Percentiles rank a stretch among this genome's conserved stretches.
phyloP scores from a whole-genome alignment of 148 eudicot genomes.

The Amaranthus cruentus region DNA sequence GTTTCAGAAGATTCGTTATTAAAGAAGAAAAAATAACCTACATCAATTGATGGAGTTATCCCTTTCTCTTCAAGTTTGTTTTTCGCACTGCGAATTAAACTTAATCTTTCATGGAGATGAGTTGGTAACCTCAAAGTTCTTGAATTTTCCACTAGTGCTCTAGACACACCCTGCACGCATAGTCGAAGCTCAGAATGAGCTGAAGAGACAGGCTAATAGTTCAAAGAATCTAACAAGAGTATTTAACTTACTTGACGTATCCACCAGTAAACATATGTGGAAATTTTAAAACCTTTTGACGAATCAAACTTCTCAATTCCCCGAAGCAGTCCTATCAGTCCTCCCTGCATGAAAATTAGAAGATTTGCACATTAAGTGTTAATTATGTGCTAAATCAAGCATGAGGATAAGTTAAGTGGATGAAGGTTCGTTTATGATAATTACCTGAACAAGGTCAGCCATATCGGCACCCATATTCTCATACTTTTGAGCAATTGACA shows the following conservation, averaged over 20 bases:
- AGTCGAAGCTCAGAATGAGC: conserved; percentile 9
- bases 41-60: conserved; percentile 74
- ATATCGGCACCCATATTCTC: conserved; percentile 72
- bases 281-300: conserved; percentile 90
- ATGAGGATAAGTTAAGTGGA: background rate
- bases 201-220: background rate
- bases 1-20: too few species aligned
- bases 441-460: conserved; percentile 93
- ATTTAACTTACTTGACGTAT: conserved; percentile 78
- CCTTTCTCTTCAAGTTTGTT: conserved; percentile 67
- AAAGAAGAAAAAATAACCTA: conserved; percentile 30
- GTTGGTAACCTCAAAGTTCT: conserved; percentile 78
- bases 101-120: conserved; percentile 79
- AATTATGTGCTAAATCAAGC: conserved; percentile 1
- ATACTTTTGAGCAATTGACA: conserved; percentile 78
- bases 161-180: conserved; percentile 76
- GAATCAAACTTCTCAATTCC: conserved; percentile 98
- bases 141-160: conserved; percentile 73
- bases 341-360: conserved; percentile 49
- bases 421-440: conserved; percentile 2
- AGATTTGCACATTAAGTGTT: conserved; percentile 4
- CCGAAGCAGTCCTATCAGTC: conserved; percentile 84
- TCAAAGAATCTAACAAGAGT: background rate
- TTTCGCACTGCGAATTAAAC: conserved; percentile 78
- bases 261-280: conserved; percentile 99